Evolutionary conservation across 2,329 filamentous ascomycete genomes (phyloP), one percentile per base, ranked within the genome.

Genomic region (Cercospora janseana): DNA sequence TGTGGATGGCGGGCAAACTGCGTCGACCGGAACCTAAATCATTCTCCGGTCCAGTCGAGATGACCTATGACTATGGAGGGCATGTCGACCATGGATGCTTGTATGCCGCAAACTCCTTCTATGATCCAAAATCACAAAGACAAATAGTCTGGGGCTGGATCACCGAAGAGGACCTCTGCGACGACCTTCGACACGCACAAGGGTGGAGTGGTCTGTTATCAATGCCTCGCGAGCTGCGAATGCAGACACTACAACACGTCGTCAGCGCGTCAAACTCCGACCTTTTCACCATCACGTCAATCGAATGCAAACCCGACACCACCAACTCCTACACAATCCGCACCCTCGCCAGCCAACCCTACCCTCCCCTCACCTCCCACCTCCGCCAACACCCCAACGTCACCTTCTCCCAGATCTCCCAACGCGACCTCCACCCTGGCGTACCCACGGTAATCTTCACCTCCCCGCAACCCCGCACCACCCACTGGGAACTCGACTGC

Each of bases 151-250:
- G 70, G 61, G 75, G 75, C 3, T 79, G 77, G 76, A 65, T 79
- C 27, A 72, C 69, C 1, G 76, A 79, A 55, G 76, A 79, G 9
- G 74, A 77, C 44, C 55, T 79, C 3, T 69, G 74, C 1, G 66
- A 76, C 48, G 55, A 63, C 2, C 55, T 71, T 10, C 70, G 74
- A 3, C 66, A 73, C 49, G 59, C 63, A 1, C 74, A 78, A 56
- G 73, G 72, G 8, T 79, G 76, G 75, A 78, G 72, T 15, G 75
- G 77, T 1, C 59, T 72, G 48, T 63, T 78, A 6, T 75, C 75
- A 1, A 52, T 78, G 4, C 75, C 75, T 0, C 64, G 75, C 12
- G 70, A 72, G 15, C 51, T 77, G 1, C 63, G 63, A n/a, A 51
- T 79, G n/a, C 63, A 66, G 51, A 70, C 69, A 0, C 50, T 72